These are phyloP conservation scores for Craspedostauros australis DNA, from an alignment of 108 stramenopile species.

Conservation along the genomic window DNA sequence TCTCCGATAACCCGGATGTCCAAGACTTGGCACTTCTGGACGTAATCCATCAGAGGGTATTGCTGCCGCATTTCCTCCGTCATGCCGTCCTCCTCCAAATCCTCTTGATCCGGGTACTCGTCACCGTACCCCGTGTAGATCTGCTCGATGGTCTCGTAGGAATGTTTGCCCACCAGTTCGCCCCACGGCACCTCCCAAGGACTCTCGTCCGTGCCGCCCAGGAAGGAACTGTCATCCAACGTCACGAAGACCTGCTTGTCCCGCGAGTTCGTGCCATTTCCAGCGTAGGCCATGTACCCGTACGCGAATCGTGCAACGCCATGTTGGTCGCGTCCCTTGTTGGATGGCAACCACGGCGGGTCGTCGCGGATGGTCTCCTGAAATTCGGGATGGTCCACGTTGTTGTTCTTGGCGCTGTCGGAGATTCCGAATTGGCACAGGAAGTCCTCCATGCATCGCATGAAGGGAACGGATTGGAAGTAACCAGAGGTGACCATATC, in stretches of 20 bases:
- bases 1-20: too few relatives aligned
- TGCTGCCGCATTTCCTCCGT: slow-evolving; percentile 28
- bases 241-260: too few relatives aligned
- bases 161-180: slow-evolving; percentile 46
- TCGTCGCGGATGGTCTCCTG: slow-evolving; percentile 50
- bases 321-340: slow-evolving; percentile 39
- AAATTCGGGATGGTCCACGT: too few relatives aligned
- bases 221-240: too few relatives aligned
- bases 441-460: slow-evolving; percentile 74
- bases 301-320: slow-evolving; percentile 65
- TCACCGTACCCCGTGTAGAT: slow-evolving; percentile 55
- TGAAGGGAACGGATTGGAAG: slow-evolving; percentile 68
- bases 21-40: slow-evolving; percentile 40
- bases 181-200: slow-evolving; percentile 67
- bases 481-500: slow-evolving; percentile 68
- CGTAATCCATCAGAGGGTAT: slow-evolving; percentile 53
- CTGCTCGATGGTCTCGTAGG: slow-evolving; percentile 35
- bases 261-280: too few relatives aligned
- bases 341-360: slow-evolving; percentile 74
- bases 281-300: slow-evolving; percentile 76
- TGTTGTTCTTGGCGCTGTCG: slow-evolving; percentile 31
- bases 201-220: too few relatives aligned
- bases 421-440: slow-evolving; percentile 86
- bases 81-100: slow-evolving; percentile 26
- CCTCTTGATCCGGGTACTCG: slow-evolving; percentile 33